Evolutionary conservation across 371 early-diverging fungal genomes (phyloP).

Genomic region (Nematocida sp.): DNA sequence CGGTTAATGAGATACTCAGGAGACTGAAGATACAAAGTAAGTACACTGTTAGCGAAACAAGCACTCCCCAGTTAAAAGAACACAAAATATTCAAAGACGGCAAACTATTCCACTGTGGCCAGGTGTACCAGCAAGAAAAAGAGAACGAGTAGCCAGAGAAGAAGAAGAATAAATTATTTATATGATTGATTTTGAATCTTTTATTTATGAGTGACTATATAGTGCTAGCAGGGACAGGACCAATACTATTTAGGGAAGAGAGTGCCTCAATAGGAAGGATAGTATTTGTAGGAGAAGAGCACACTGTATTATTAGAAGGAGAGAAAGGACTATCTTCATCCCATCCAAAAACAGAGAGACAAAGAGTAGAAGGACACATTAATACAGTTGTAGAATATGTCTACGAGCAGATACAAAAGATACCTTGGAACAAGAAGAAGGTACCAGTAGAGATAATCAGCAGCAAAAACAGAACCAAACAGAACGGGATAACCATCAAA

Average conservation of each 20-base stretch:
- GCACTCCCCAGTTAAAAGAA: neutral
- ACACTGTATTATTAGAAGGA: constrained; percentile 10
- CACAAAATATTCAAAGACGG: neutral
- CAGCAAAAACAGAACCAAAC: neutral
- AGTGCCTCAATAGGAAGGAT: neutral
- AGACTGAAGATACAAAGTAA: neutral
- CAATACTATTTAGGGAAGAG: constrained; percentile 4
- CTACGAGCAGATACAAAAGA: constrained; percentile 9
- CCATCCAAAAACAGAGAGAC: neutral
- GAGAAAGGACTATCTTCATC: neutral
- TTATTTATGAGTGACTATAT: constrained; percentile 30
- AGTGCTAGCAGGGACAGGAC: constrained; percentile 28
- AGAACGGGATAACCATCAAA: neutral
- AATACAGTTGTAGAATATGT: constrained; percentile 3
- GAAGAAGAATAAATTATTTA: neutral
- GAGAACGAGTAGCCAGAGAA: neutral
- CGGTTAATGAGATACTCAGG: neutral
- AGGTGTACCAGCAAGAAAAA: neutral
- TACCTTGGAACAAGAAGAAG: neutral
- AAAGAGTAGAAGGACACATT: neutral
- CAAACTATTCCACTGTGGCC: neutral
- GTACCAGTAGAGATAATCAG: neutral
- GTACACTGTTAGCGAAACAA: neutral
- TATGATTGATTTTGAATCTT: too few relatives aligned
- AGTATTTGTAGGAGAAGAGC: constrained; percentile 12